Evolutionary conservation across 208 protist genomes (phyloP), one percentile per base, ranked within the genome.

Genomic region (Porcisia deanei): DNA sequence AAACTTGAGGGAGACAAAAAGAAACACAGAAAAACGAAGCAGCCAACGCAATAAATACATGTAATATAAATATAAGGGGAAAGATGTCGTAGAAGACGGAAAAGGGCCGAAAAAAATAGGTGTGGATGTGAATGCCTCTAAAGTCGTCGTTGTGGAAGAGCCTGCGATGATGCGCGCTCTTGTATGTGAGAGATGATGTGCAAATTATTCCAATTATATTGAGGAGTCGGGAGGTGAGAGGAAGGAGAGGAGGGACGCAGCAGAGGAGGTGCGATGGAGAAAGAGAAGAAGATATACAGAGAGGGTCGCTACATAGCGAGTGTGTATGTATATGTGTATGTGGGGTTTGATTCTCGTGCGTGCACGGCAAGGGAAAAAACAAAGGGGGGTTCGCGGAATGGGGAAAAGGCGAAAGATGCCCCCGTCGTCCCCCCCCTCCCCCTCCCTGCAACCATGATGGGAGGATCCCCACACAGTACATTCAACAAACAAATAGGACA

Each of bases 281-380:
- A 14, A 10, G 18, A 34, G 39, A 45, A 20, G 2, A 3, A 52
- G 47, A 9, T 5, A 47, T 16, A 25, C 20, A 10, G 3, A 30
- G 30, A 30, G 30, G 30, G 43, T 2, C 37, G 39, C 34, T 25
- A 7, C 30, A 30, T 30, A 30, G 30, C 30, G 39, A 41, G 37
- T 41, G 34, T 22, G 43, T 10, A 0, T 37, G n/a, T 14, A 64
- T 34, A n/a, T 34, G 59, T 60, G 57, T 60, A 5, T 60, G 7
- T 60, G 57, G 30, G 30, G 30, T 30, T 30, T 30, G 30, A 30
- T 30, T 30, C 14, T 7, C 25, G 57, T 1, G 7, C 25, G 57
- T 60, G 57, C 57, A n/a, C 57, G 57, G 16, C 57, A 12, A 37
- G 20, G 52, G n/a, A 73, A 74, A 60, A 76, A 39, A 63, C 61